Percentiles rank a stretch among this genome's conserved stretches.
phyloP scores from a whole-genome alignment of 2,329 filamentous ascomycete species.

The Fusarium sp. region DNA sequence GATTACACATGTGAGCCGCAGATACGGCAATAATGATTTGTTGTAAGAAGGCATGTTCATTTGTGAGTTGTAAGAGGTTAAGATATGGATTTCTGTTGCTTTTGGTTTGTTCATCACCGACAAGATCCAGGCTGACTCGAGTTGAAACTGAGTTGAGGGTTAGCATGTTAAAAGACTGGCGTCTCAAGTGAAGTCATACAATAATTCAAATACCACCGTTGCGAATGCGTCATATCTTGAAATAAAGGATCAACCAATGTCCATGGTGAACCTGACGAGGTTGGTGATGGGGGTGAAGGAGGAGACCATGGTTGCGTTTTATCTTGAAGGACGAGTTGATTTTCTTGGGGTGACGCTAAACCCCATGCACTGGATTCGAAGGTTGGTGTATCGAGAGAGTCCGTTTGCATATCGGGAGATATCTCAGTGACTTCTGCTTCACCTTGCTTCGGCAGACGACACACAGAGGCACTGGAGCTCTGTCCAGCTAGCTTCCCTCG shows the following conservation, averaged over 20 bases:
- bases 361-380: constrained; percentile 18
- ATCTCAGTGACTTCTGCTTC: constrained; percentile 14
- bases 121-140: constrained; percentile 64
- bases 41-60: constrained; percentile 55
- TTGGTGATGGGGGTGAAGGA: constrained; percentile 36
- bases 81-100: constrained; percentile 59
- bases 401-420: constrained; percentile 19
- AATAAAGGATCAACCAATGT: constrained; percentile 56
- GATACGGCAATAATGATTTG: constrained; percentile 61
- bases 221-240: constrained; percentile 65
- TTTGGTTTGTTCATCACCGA: constrained; percentile 57
- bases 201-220: constrained; percentile 56
- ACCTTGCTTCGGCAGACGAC: constrained; percentile 33
- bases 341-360: constrained; percentile 17
- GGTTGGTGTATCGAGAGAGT: constrained; percentile 19
- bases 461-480: constrained; percentile 48
- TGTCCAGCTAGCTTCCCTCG: constrained; percentile 56
- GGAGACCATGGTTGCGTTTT: constrained; percentile 25
- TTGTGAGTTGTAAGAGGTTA: constrained; percentile 55
- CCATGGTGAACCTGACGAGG: constrained; percentile 47
- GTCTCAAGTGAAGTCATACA: constrained; percentile 45
- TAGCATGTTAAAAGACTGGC: constrained; percentile 9
- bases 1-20: constrained; percentile 60
- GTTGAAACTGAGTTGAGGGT: constrained; percentile 53
- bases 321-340: constrained; percentile 30